Percentiles rank a stretch among this genome's conserved stretches.
Evolutionary conservation across 2,329 filamentous ascomycete genomes (phyloP).

Genomic region (Dryadomyces quercus-mongolicae): DNA sequence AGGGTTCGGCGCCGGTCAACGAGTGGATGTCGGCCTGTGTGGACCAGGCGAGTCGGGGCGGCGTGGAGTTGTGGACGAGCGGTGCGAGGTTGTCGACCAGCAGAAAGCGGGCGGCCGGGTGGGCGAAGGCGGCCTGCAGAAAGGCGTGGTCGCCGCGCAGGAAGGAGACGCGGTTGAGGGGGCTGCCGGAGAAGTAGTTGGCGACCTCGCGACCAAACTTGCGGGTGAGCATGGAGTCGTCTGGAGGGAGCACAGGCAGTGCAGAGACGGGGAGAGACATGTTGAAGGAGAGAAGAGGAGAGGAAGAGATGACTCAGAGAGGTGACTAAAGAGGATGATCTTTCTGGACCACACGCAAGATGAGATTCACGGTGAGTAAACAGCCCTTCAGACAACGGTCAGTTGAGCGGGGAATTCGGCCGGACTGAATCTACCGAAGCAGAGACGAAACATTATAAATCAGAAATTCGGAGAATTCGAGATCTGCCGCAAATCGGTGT

Average conservation of each 20-base stretch:
- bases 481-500: background rate
- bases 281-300: too few species aligned
- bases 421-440: background rate
- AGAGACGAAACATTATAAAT: background rate
- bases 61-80: slow-evolving; percentile 37
- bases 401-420: too few species aligned
- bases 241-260: slow-evolving; percentile 32
- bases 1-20: slow-evolving; percentile 62
- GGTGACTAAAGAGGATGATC: background rate
- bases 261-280: slow-evolving; percentile 8
- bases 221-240: slow-evolving; percentile 57
- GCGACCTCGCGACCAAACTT: slow-evolving; percentile 70
- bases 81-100: slow-evolving; percentile 70
- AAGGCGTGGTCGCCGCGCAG: slow-evolving; percentile 61
- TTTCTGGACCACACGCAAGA: too few species aligned
- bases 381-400: too few species aligned
- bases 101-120: slow-evolving; percentile 59
- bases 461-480: background rate
- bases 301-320: too few species aligned
- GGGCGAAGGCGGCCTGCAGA: slow-evolving; percentile 52
- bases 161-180: slow-evolving; percentile 70
- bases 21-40: slow-evolving; percentile 55
- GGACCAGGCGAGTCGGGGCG: slow-evolving; percentile 50
- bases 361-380: too few species aligned
- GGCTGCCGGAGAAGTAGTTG: slow-evolving; percentile 75